A percentile compares a stretch with the other conserved stretches of the same genome.
Evolutionary conservation across 148 eudicot species (phyloP).

Genomic region (Spergularia bocconei): DNA sequence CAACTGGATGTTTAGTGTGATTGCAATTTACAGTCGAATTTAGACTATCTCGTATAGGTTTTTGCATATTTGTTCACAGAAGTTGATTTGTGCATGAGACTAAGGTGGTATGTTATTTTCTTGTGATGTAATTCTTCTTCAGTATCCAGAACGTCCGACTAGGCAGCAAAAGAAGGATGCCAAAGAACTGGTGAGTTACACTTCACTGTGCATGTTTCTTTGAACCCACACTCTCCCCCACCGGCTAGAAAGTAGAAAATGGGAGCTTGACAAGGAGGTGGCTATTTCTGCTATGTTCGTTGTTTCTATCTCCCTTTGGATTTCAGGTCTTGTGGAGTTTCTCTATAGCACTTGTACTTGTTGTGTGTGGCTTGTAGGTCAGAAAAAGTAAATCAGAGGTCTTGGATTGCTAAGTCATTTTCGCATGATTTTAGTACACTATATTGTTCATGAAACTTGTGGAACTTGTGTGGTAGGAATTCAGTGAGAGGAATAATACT

Average conservation of each 20-base stretch:
- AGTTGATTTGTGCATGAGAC: not conserved
- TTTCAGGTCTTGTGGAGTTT: too few relatives aligned
- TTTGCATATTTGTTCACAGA: not conserved
- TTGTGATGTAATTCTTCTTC: constrained; percentile 19
- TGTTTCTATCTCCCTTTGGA: not conserved
- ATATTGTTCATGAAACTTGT: not conserved
- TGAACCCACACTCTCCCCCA: not conserved
- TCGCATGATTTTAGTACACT: too few relatives aligned
- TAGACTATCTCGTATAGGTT: not conserved
- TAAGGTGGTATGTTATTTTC: not conserved
- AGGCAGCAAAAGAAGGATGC: constrained; percentile 95
- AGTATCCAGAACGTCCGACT: constrained; percentile 89
- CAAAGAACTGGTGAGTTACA: constrained; percentile 73
- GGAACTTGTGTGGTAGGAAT: not conserved
- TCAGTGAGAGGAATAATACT: too few relatives aligned
- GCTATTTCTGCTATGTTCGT: not conserved
- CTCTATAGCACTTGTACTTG: too few relatives aligned
- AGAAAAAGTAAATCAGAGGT: not conserved
- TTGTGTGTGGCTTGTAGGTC: not conserved
- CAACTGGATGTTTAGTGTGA: not conserved
- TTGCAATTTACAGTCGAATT: not conserved
- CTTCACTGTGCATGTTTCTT: not conserved
- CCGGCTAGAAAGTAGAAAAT: too few relatives aligned
- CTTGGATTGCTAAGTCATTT: not conserved
- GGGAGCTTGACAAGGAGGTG: too few relatives aligned